Evolutionary conservation across 2,329 filamentous ascomycete genomes (phyloP), one percentile per base, ranked within the genome.

Genomic region (Diaporthe sp.): DNA sequence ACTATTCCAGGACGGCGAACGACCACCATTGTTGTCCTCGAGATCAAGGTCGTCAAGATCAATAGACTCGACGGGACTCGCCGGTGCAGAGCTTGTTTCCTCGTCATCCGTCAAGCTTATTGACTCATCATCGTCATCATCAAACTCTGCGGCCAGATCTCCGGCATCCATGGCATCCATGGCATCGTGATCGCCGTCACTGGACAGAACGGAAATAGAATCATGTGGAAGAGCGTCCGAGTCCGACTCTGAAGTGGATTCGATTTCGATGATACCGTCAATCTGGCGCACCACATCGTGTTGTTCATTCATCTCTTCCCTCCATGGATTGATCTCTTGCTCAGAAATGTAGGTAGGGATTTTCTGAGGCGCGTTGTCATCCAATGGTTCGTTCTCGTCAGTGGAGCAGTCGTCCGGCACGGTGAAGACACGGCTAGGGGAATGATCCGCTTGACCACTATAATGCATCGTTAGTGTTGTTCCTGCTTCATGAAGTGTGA

Each of bases 341-440:
- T 28, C 25, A 31, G n/a, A 17, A 39, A 39, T 25, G 58, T 31
- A 62, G 17, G n/a, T 31, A 2, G 17, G 55, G 22, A 42, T 42
- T 31, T 61, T 72, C 17, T 34, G 46, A 65, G 65, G 65, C 2
- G 42, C 22, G 57, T 72, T 25, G 39, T 76, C 75, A 25, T 76
- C 73, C 31, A 70, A n/a, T 10, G 69, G 73, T 37, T 77, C 75
- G 25, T 77, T 75, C n/a, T 77, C 75, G 37, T 73, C 75, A 10
- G 68, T 75, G 12, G 75, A 77, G 42, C 73, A 75, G 42, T 77
- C 75, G 31, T 77, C 75, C 6, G 75, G 75, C 42, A 77, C 75
- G 6, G 75, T 73, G 53, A 77, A 77, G 15, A 73, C 74, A 22
- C 73, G 73, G 22, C 71, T 77, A 17, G 75, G 73, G 34, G 73